phyloP scores from a whole-genome alignment of 345 rosid genomes.

The Citrus cavaleriei region DNA sequence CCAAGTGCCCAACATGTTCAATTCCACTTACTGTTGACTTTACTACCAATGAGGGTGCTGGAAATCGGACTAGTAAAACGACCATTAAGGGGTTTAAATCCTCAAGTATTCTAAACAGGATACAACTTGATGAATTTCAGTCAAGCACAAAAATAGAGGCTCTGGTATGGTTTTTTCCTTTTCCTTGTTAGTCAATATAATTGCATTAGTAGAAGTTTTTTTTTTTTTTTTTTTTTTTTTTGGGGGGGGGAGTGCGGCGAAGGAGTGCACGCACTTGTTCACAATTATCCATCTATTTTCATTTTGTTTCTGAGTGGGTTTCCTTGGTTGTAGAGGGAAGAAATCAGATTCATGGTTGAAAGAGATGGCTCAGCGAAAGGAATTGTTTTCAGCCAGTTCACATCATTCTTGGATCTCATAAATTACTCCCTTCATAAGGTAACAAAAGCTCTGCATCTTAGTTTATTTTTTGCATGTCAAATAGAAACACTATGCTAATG shows the following conservation, averaged over 20 bases:
- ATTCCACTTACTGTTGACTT: constrained; percentile 71
- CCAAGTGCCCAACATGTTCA: constrained; percentile 74
- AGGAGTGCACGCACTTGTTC: background rate
- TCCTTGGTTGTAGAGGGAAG: constrained; percentile 70
- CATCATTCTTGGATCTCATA: constrained; percentile 90
- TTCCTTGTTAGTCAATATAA: background rate
- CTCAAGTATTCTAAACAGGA: constrained; percentile 83
- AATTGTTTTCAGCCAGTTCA: constrained; percentile 97
- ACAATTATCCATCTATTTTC: background rate
- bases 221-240: no score
- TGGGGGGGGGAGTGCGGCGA: no score
- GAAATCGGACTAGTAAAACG: constrained; percentile 49
- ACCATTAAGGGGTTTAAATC: constrained; percentile 71
- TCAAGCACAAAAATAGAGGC: constrained; percentile 99
- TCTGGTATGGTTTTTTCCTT: constrained; percentile 48
- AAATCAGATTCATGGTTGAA: constrained; percentile 88
- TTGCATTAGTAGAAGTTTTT: background rate
- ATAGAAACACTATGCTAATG: constrained; percentile 1
- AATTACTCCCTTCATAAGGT: constrained; percentile 85
- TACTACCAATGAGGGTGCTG: constrained; percentile 44
- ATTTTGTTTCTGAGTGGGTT: constrained; percentile 1
- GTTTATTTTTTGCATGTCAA: background rate
- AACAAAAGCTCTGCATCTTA: background rate
- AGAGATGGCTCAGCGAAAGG: constrained; percentile 98
- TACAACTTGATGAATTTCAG: constrained; percentile 76